Evolutionary conservation across 2,329 filamentous ascomycete species (phyloP), one percentile per base, ranked within the genome.

Genomic region (Microsporum canis): DNA sequence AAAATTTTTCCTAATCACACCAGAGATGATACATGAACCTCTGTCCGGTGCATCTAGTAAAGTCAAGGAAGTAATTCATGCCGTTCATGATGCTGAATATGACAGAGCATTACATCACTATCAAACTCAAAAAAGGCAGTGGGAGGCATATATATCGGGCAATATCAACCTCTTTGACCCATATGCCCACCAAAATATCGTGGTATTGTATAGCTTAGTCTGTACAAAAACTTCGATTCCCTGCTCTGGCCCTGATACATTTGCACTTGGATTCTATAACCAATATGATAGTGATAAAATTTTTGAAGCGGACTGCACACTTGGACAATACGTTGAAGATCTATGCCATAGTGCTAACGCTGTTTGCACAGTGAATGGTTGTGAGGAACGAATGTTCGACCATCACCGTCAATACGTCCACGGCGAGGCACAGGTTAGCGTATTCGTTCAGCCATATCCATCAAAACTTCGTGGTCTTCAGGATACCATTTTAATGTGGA

Each of bases 331-430:
- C 71, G 87, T 99, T 3, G 91, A 97, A 73, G 89, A 96, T 67
- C 76, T 97, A 14, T 95, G 89, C 68, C 82, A 87, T 56, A 83
- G 83, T 63, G 88, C 89, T 33, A 84, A 88, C 64, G 83, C 85
- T n/a, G 79, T 87, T 1, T 99, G 94, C 72, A 85, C 85, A 51
- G 85, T 87, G 8, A 91, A 91, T 67, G 88, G 88, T 5, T 99
- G 95, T 71, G 90, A 92, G 66, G 86, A 88, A 64, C 88, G 85
- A 66, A 91, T 97, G 88, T 83, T 86, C 60, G 89, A 96, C 68
- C 94, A 99, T 72, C 91, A 97, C 71, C 85, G 91, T 61, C 95
- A 95, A 47, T 99, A 99, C 69, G 95, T 99, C 0, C 94, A 99
- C 68, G 95, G 94, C 33, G 88, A 96, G 71, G 92, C 91, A 7